Evolutionary conservation across 257 asterid species (phyloP).

Genomic region (Solanum gandarillasii): DNA sequence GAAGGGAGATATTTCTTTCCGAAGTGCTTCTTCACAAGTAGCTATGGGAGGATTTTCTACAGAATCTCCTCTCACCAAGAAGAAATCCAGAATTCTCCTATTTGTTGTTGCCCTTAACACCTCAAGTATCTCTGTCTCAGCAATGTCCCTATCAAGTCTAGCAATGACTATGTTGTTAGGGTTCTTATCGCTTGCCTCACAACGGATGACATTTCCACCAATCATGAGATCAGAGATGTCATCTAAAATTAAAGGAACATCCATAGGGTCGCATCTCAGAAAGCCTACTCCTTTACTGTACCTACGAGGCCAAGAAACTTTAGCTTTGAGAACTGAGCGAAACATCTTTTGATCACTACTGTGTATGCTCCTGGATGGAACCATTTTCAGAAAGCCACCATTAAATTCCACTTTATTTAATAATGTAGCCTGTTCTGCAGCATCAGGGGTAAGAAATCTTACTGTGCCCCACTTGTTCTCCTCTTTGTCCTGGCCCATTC

Average conservation of each 20-base stretch:
- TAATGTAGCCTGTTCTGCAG: slow-evolving; percentile 53
- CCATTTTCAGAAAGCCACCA: slow-evolving; percentile 50
- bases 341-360: slow-evolving; percentile 40
- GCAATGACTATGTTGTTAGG: slow-evolving; percentile 28
- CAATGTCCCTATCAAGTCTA: slow-evolving; percentile 46
- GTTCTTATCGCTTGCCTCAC: slow-evolving; percentile 23
- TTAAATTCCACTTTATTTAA: slow-evolving; percentile 25
- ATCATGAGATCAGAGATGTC: slow-evolving; percentile 40
- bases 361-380: slow-evolving; percentile 35
- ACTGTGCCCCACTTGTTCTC: slow-evolving; percentile 81
- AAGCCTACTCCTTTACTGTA: slow-evolving; percentile 69
- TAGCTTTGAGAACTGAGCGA: slow-evolving; percentile 54
- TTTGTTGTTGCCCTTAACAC: slow-evolving; percentile 32
- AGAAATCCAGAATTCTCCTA: slow-evolving; percentile 36
- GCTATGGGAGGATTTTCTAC: slow-evolving; percentile 43
- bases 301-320: slow-evolving; percentile 83
- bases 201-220: slow-evolving; percentile 28
- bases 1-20: slow-evolving; percentile 59
- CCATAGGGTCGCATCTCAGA: slow-evolving; percentile 50
- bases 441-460: slow-evolving; percentile 73
- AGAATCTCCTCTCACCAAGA: slow-evolving; percentile 48
- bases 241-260: slow-evolving; percentile 33
- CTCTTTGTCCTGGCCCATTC: slow-evolving; percentile 26
- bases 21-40: slow-evolving; percentile 63
- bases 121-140: slow-evolving; percentile 48